Base-by-base conservation (phyloP, 352 stramenopile species). In the Plasmopara halstedii region DNA sequence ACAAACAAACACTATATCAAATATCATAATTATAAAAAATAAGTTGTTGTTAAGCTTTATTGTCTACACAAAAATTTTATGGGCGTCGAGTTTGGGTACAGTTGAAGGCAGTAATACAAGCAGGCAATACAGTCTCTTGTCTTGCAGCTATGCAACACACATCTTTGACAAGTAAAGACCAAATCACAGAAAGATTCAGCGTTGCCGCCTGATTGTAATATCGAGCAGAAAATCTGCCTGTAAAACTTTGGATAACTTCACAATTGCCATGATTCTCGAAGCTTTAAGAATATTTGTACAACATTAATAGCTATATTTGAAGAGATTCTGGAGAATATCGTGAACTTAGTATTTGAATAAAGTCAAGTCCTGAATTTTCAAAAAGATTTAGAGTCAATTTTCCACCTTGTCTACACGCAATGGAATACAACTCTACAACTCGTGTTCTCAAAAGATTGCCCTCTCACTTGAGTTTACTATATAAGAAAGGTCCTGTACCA, bases 381-480 rank as follows among this genome's bases (percentile, higher is more conserved):
- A n/a, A n/a, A n/a, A n/a, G n/a, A n/a, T 11, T 29, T 29, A 6
- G 25, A 11, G 25, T 10, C 11, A 10, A 29, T 29, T 29, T 29
- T 6, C 25, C 25, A 29, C 25, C 11, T 10, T 10, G 1, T 2
- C 25, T 4, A 6, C 25, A 29, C 25, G 11, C 25, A 6, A 33
- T 13, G n/a, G 21, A 21, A 17, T 18, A 45, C 40, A 46, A 46
- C 40, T 21, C 23, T 25, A 37, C 40, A 25, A 46, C 25, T 36
- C 15, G 6, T 33, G 40, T 35, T 23, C 40, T 37, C 4, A 36
- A 46, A 46, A 35, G 40, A 46, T 31, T 36, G 40, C 17, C 4
- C 22, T n/a, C 13, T 40, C 18, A 48, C 42, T 38, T 38, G 18
- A 2, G 11, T 23, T 42, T 15, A 42, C 25, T 58, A 44, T 58